These are phyloP conservation scores for Thalassiosira pacifica DNA, from an alignment of 352 stramenopile species.

Conservation along the genomic window DNA sequence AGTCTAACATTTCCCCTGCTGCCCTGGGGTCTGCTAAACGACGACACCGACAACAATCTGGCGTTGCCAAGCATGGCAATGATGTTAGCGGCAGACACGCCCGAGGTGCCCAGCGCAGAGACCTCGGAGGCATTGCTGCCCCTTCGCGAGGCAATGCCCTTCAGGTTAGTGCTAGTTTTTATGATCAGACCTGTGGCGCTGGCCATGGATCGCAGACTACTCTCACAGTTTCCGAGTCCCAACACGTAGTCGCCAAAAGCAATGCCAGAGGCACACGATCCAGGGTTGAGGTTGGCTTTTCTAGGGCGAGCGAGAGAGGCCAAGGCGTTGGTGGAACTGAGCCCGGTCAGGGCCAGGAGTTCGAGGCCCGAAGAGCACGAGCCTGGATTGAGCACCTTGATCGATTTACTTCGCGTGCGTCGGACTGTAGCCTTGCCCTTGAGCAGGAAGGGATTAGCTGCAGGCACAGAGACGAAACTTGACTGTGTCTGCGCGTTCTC, in stretches of 20 bases:
- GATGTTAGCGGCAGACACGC: background rate
- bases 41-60: background rate
- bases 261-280: constrained; percentile 4
- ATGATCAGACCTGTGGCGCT: too few species aligned
- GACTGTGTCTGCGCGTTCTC: background rate
- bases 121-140: too few species aligned
- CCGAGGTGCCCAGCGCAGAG: too few species aligned
- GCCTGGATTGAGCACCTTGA: constrained; percentile 6
- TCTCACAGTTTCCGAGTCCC: background rate
- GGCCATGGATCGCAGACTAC: too few species aligned
- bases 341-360: background rate
- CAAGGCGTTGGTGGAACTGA: background rate
- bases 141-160: too few species aligned
- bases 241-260: background rate
- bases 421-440: background rate
- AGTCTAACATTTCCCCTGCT: too few species aligned
- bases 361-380: constrained; percentile 14
- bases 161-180: too few species aligned
- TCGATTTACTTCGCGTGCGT: background rate
- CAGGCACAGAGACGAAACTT: too few species aligned
- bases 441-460: background rate
- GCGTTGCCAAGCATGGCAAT: background rate
- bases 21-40: background rate
- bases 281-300: background rate
- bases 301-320: background rate